Evolutionary conservation across 257 asterid genomes (phyloP), one percentile per base, ranked within the genome.

Genomic region (Asclepias syriaca): DNA sequence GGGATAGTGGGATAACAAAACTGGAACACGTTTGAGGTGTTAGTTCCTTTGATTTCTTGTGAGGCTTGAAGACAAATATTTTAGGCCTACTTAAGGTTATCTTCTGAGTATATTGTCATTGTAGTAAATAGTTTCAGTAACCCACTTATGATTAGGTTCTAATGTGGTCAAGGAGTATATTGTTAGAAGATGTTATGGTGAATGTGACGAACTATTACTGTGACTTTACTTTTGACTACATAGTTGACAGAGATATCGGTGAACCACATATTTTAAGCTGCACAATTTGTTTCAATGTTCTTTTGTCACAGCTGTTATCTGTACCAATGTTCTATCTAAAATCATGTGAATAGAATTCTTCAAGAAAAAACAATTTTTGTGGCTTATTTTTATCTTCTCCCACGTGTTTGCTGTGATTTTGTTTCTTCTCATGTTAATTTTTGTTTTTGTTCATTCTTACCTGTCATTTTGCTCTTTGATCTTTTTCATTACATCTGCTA

Each of bases 401-500:
- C 27, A 19, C 55, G 45, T 53, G 46, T 8, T n/a, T 70, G 6
- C 13, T 14, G 40, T n/a, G 21, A 10, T 53, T 50, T 21, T 32
- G 7, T 49, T 6, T 24, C 7, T 39, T 66, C 56, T 66, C n/a
- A 21, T 40, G 37, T 46, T 16, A 8, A 40, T 49, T 22, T n/a
- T 60, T 49, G 64, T 46, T 19, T 50, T 34, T 49, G 49, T 21
- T 22, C 15, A 14, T 43, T 61, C 15, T 37, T 61, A 19, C 37
- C 24, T 0, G 11, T 71, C 45, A n/a, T 54, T 11, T 60, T 57
- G n/a, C 48, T 34, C 53, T 29, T 74, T 9, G 72, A 21, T 40
- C 55, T 70, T 61, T 76, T 50, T 50, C 48, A n/a, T 65, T 48
- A 40, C 48, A 63, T 22, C 67, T 63, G 40, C 32, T 61, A 32